phyloP scores from a whole-genome alignment of 352 stramenopile genomes.

The Hyaloperonospora brassicae region DNA sequence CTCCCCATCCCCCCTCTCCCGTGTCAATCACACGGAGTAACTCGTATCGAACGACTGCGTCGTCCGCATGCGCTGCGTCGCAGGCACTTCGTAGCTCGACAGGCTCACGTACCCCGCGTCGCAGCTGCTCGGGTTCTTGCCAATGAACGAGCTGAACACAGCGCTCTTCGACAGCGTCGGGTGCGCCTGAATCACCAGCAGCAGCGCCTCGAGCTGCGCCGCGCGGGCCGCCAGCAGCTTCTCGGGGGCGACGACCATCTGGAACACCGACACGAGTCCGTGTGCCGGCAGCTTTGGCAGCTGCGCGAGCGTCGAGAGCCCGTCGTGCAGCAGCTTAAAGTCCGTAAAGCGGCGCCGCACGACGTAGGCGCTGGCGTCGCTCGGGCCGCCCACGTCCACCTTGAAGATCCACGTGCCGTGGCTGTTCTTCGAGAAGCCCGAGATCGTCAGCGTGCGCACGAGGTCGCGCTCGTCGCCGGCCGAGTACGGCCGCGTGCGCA shows the following conservation, averaged over 20 bases:
- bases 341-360: conserved; percentile 67
- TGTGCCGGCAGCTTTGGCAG: conserved; percentile 49
- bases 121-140: conserved; percentile 59
- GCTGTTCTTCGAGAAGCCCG: conserved; percentile 51
- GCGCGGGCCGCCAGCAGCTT: conserved; percentile 47
- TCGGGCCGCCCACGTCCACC: conserved; percentile 48
- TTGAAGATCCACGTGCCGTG: conserved; percentile 75
- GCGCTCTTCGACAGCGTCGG: conserved; percentile 34
- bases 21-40: conserved; percentile 17
- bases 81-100: conserved; percentile 56
- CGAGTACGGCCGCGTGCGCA: conserved; percentile 43
- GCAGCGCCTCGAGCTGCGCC: conserved; percentile 43
- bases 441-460: conserved; percentile 43
- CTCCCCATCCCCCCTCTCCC: too few relatives aligned
- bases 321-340: conserved; percentile 62
- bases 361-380: conserved; percentile 50
- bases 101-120: conserved; percentile 66
- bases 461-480: conserved; percentile 44
- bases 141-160: conserved; percentile 52
- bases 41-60: conserved; percentile 18
- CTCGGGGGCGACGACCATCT: conserved; percentile 58
- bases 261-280: conserved; percentile 55
- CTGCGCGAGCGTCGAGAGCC: conserved; percentile 32
- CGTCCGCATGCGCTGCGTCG: conserved; percentile 22
- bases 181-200: conserved; percentile 52